Evolutionary conservation across 2,329 filamentous ascomycete species (phyloP).

Genomic region (Biscogniauxia marginata): DNA sequence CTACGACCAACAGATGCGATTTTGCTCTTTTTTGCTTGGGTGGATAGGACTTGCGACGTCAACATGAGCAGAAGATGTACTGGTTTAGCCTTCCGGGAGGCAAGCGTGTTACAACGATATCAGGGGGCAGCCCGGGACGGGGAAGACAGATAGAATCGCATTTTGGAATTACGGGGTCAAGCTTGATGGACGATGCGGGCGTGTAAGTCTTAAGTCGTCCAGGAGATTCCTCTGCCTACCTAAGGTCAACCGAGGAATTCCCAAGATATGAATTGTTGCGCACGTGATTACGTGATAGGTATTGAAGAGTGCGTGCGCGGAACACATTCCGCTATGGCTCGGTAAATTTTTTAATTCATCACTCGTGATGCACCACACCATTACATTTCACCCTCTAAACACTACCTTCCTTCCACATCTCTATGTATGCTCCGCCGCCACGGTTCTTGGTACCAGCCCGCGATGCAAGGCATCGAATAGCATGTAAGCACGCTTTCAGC

Average conservation of each 20-base stretch:
- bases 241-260: too few relatives aligned
- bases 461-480: conserved; percentile 52
- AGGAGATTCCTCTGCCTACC: too few relatives aligned
- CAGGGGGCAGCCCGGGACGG: background rate
- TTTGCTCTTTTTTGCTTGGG: background rate
- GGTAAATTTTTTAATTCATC: too few relatives aligned
- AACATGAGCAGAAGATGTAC: background rate
- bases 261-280: background rate
- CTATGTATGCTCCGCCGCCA: conserved; percentile 12
- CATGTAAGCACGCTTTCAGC: conserved; percentile 42
- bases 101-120: background rate
- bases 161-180: background rate
- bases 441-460: conserved; percentile 45
- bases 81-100: background rate
- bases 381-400: background rate
- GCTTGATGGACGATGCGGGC: too few relatives aligned
- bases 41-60: background rate
- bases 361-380: conserved; percentile 1
- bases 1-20: background rate
- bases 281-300: background rate
- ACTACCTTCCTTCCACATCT: background rate
- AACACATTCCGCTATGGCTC: too few relatives aligned
- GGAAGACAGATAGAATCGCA: background rate
- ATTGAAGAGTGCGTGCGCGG: too few relatives aligned
- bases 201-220: too few relatives aligned